A percentile compares a stretch with the other conserved stretches of the same genome.
Conservation (phyloP, 768 basidiomycete species). For the Roridomyces roridus region DNA sequence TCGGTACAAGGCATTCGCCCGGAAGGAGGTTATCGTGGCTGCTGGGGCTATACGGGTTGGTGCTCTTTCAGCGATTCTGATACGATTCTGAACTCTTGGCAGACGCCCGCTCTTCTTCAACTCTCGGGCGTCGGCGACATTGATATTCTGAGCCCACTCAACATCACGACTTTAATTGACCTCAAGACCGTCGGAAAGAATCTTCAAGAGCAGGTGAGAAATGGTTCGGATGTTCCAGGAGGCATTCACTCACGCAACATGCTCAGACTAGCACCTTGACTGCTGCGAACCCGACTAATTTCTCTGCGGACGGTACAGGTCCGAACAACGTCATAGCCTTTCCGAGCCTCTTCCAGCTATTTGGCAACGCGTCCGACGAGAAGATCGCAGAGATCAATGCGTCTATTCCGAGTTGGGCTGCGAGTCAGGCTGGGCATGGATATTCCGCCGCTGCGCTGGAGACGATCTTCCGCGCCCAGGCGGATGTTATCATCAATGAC, state of each 20-base stretch:
- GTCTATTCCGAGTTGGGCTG: constrained; percentile 47
- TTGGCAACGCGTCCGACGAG: constrained; percentile 38
- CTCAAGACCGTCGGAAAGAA: constrained; percentile 60
- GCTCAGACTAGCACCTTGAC: constrained; percentile 45
- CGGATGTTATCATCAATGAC: constrained; percentile 49
- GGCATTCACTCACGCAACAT: not conserved
- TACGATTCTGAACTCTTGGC: not conserved
- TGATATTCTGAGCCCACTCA: constrained; percentile 46
- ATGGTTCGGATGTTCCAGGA: not conserved
- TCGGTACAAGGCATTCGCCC: constrained; percentile 47
- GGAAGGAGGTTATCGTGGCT: constrained; percentile 57
- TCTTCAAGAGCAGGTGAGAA: constrained; percentile 56
- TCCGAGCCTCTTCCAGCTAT: constrained; percentile 56
- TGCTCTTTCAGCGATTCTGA: not conserved
- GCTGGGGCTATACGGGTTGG: constrained; percentile 54
- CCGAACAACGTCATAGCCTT: constrained; percentile 56
- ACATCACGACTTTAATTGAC: constrained; percentile 50
- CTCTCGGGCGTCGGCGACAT: constrained; percentile 64
- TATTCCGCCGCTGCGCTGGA: constrained; percentile 46
- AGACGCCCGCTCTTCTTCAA: constrained; percentile 55
- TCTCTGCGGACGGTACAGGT: constrained; percentile 45
- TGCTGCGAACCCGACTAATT: constrained; percentile 43
- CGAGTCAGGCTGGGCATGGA: constrained; percentile 45
- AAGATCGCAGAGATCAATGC: constrained; percentile 40
- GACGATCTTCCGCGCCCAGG: constrained; percentile 50